A percentile compares a stretch with the other conserved stretches of the same genome.
Conservation (phyloP, 208 protist genomes). For the Trichomonas gallinae region DNA sequence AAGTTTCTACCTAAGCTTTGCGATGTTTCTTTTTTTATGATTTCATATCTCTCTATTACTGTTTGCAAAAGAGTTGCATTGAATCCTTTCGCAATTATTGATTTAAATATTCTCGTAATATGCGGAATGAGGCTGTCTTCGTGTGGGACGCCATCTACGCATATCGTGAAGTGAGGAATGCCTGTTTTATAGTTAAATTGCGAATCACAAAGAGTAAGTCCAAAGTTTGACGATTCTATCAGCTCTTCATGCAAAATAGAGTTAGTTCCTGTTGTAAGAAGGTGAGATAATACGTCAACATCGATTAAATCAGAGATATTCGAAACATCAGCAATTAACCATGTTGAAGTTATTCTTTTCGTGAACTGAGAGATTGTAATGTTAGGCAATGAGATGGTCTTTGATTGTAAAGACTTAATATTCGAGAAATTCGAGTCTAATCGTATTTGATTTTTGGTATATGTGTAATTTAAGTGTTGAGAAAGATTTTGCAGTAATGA, state of each 20-base stretch:
- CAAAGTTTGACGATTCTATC: neutral
- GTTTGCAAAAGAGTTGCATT: neutral
- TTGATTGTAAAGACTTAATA: neutral
- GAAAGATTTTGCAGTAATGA: neutral
- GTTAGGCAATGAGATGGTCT: too few species aligned
- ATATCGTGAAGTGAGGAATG: neutral
- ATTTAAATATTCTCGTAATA: neutral
- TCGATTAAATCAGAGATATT: neutral
- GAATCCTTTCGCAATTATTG: neutral
- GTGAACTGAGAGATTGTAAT: neutral
- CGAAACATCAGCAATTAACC: neutral
- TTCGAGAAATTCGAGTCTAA: neutral
- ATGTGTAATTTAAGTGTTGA: neutral
- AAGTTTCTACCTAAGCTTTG: neutral
- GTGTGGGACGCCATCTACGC: neutral
- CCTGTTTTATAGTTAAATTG: neutral
- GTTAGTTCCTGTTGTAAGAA: neutral
- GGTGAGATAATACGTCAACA: neutral
- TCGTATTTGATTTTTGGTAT: neutral
- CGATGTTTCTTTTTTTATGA: neutral
- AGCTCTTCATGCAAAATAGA: neutral
- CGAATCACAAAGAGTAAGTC: neutral
- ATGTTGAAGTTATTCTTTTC: neutral
- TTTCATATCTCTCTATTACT: neutral
- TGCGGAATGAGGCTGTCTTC: neutral